phyloP scores from a whole-genome alignment of 768 basidiomycete species.

The Sistotremastrum niveocremeum region DNA sequence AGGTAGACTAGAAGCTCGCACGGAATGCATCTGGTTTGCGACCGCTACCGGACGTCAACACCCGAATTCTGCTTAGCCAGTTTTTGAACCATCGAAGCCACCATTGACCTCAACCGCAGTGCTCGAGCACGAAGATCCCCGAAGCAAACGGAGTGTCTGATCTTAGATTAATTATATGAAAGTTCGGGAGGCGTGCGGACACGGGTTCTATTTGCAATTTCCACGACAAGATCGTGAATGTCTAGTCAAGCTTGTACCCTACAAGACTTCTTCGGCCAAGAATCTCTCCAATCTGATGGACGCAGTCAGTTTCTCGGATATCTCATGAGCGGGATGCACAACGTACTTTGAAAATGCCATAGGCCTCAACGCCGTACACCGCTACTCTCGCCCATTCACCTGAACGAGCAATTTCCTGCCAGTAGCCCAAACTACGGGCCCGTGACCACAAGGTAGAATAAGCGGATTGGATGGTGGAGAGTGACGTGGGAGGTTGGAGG shows the following conservation, averaged over 20 bases:
- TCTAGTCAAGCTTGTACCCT: constrained; percentile 59
- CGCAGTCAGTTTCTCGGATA: not conserved
- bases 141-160: no score
- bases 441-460: constrained; percentile 56
- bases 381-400: constrained; percentile 59
- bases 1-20: no score
- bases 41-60: no score
- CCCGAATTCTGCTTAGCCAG: no score
- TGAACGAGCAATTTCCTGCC: constrained; percentile 41
- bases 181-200: no score
- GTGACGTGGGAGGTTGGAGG: constrained; percentile 50
- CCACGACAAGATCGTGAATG: constrained; percentile 2
- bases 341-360: constrained; percentile 75
- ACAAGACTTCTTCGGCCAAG: constrained; percentile 66
- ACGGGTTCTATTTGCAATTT: no score
- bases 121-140: no score
- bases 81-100: no score
- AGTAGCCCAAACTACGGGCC: constrained; percentile 42
- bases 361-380: constrained; percentile 74
- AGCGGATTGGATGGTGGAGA: constrained; percentile 37
- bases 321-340: not conserved
- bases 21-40: no score
- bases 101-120: no score
- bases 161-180: no score
- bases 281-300: constrained; percentile 69